A percentile compares a stretch with the other conserved stretches of the same genome.
Conservation (phyloP, 768 basidiomycete species). For the Hysterangium stoloniferum region DNA sequence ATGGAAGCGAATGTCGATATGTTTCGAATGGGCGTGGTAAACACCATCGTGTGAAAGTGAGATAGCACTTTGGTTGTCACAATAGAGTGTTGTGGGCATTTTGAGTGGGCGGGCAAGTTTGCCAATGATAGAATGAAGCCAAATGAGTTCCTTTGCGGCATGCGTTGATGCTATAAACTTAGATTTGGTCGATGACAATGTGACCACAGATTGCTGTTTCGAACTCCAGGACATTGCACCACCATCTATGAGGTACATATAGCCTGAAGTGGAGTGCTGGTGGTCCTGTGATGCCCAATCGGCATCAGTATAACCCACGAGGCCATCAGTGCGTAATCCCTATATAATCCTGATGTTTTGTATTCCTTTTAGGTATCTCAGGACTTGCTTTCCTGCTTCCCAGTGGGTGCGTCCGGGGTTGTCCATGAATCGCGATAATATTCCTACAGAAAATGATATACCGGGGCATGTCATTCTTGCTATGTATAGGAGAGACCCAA, state of each 20-base stretch:
- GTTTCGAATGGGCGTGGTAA: slow-evolving; percentile 20
- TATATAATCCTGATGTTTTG: slow-evolving; percentile 12
- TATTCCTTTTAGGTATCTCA: slow-evolving; percentile 21
- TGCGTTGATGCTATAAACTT: slow-evolving; percentile 14
- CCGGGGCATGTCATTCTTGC: slow-evolving; percentile 22
- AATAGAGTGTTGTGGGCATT: slow-evolving; percentile 4
- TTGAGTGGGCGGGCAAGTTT: neutral
- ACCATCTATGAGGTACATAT: slow-evolving; percentile 16
- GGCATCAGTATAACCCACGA: slow-evolving; percentile 20
- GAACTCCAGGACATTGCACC: slow-evolving; percentile 17
- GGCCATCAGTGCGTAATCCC: slow-evolving; percentile 12
- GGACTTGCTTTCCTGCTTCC: slow-evolving; percentile 18
- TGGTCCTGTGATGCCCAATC: slow-evolving; percentile 19
- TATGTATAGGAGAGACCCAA: slow-evolving; percentile 27
- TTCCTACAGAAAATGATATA: slow-evolving; percentile 21
- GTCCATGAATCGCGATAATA: slow-evolving; percentile 19
- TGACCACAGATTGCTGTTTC: slow-evolving; percentile 17
- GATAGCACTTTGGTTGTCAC: slow-evolving; percentile 14
- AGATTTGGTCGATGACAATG: slow-evolving; percentile 13
- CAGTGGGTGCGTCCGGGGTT: slow-evolving; percentile 54
- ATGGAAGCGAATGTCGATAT: slow-evolving; percentile 24
- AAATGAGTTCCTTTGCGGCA: slow-evolving; percentile 14
- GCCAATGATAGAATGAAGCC: neutral
- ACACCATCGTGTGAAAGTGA: slow-evolving; percentile 16
- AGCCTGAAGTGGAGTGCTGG: slow-evolving; percentile 20